These are phyloP conservation scores for Eimeria sp. DNA, from an alignment of 169 alveolate genomes.

Conservation along the genomic window DNA sequence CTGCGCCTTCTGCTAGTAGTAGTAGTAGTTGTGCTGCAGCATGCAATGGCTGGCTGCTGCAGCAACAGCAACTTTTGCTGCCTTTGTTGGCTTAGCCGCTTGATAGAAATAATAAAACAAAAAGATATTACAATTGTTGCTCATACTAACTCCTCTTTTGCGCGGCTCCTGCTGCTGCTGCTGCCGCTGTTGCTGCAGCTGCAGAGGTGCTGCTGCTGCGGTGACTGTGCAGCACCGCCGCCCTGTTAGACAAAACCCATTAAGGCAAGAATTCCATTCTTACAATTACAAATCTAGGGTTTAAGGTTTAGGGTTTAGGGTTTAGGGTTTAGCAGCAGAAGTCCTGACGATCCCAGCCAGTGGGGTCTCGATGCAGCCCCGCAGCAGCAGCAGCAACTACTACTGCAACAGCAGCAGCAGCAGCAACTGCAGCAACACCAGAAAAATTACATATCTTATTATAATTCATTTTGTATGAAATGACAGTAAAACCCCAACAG, in stretches of 20 bases:
- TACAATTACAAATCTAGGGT: too few species aligned
- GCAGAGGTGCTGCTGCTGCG: background rate
- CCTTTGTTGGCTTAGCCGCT: background rate
- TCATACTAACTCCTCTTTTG: background rate
- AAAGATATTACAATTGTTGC: too few species aligned
- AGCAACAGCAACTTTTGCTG: too few species aligned
- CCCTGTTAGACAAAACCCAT: background rate
- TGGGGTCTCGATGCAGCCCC: slow-evolving; percentile 30
- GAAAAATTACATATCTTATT: too few species aligned
- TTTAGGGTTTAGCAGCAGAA: too few species aligned
- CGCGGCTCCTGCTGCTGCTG: background rate
- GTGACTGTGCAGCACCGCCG: background rate
- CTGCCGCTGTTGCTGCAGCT: slow-evolving; percentile 20
- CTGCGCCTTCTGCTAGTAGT: background rate
- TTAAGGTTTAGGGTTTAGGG: too few species aligned
- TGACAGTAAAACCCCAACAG: too few species aligned
- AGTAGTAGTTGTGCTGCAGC: background rate
- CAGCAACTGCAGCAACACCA: too few species aligned
- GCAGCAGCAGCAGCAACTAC: background rate
- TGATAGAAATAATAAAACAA: too few species aligned
- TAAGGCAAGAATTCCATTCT: background rate
- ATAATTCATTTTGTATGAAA: too few species aligned
- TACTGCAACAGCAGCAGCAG: background rate
- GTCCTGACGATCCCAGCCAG: background rate
- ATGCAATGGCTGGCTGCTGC: too few species aligned